Evolutionary conservation across 2,329 filamentous ascomycete genomes (phyloP).

Genomic region (Helicocarpus griseus): DNA sequence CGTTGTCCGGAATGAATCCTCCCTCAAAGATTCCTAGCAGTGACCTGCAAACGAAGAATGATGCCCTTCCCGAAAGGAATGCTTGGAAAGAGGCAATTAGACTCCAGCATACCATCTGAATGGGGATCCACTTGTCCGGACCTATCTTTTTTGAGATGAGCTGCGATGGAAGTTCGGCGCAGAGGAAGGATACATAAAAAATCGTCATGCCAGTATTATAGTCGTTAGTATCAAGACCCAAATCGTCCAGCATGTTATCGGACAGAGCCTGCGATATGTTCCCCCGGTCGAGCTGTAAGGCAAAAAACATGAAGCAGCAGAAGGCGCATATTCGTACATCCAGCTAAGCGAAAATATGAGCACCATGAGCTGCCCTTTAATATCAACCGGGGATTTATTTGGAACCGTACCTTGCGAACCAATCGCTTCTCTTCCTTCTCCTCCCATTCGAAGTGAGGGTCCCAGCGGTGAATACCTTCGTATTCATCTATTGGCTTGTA

Average conservation of each 20-base stretch:
- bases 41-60: constrained; percentile 30
- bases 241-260: constrained; percentile 44
- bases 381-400: constrained; percentile 16
- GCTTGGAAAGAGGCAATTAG: constrained; percentile 39
- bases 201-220: constrained; percentile 42
- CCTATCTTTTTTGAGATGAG: constrained; percentile 44
- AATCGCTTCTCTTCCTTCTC: constrained; percentile 24
- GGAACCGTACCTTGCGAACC: constrained; percentile 18
- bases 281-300: constrained; percentile 49
- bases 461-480: constrained; percentile 19
- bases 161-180: constrained; percentile 48
- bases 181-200: constrained; percentile 45
- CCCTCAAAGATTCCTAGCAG: constrained; percentile 36
- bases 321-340: constrained; percentile 18
- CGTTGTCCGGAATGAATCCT: constrained; percentile 37
- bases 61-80: constrained; percentile 32
- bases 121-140: constrained; percentile 31
- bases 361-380: constrained; percentile 12
- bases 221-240: constrained; percentile 23
- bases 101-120: constrained; percentile 45
- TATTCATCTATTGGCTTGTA: constrained; percentile 28
- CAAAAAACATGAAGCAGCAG: constrained; percentile 49
- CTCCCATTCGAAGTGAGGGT: constrained; percentile 23
- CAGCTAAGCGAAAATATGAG: constrained; percentile 5
- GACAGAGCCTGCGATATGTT: constrained; percentile 49